Evolutionary conservation across 1,284 basidiomycete species (phyloP).

Genomic region (Rhodotorula sp.): DNA sequence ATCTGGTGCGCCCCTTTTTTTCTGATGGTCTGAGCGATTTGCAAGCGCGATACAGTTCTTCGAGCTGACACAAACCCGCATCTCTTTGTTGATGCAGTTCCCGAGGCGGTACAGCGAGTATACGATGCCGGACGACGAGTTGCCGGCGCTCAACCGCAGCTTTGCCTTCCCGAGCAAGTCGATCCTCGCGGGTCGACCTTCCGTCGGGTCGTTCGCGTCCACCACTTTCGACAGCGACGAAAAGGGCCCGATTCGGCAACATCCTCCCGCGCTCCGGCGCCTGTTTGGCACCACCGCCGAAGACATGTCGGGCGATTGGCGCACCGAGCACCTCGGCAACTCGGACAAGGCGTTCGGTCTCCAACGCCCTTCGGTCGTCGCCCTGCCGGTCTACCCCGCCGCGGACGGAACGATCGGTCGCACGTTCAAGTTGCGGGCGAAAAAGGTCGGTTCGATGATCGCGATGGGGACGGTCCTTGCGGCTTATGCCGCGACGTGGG

Average conservation of each 20-base stretch:
- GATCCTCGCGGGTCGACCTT: not conserved
- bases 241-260: conserved; percentile 3
- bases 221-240: conserved; percentile 14
- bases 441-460: conserved; percentile 7
- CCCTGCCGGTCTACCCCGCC: conserved; percentile 36
- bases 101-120: conserved; percentile 18
- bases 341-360: conserved; percentile 16
- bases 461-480: conserved; percentile 19
- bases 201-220: conserved; percentile 1
- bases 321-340: conserved; percentile 32
- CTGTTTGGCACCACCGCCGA: conserved; percentile 7
- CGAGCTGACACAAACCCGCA: too few relatives aligned
- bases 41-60: too few relatives aligned
- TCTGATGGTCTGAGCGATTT: not conserved
- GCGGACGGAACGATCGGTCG: conserved; percentile 11
- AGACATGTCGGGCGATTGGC: conserved; percentile 23
- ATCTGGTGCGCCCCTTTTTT: conserved; percentile 5
- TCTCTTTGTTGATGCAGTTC: not conserved
- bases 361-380: conserved; percentile 38
- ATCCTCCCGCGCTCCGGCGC: conserved; percentile 13
- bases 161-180: conserved; percentile 27
- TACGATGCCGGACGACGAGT: conserved; percentile 15
- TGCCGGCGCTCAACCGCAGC: conserved; percentile 14
- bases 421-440: conserved; percentile 11
- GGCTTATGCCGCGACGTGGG: conserved; percentile 20